phyloP scores from a whole-genome alignment of 2,329 filamentous ascomycete species.

The Talaromyces sp. region DNA sequence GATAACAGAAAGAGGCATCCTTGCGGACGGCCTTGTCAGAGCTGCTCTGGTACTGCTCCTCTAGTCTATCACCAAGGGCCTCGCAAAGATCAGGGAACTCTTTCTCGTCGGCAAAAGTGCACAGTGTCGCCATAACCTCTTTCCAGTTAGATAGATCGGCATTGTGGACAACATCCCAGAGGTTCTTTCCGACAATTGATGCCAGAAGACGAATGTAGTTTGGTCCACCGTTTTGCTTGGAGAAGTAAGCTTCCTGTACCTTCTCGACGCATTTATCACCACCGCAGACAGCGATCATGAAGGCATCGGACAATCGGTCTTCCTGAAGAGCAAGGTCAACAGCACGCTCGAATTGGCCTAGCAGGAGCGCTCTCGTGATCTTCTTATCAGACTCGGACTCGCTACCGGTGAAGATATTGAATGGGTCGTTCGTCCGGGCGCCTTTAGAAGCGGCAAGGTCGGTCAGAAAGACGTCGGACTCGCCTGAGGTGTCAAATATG shows the following conservation, averaged over 20 bases:
- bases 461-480: slow-evolving; percentile 80
- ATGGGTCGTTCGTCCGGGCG: slow-evolving; percentile 88
- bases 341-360: slow-evolving; percentile 86
- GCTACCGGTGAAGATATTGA: slow-evolving; percentile 78
- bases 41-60: slow-evolving; percentile 57
- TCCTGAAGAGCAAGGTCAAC: slow-evolving; percentile 84
- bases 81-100: slow-evolving; percentile 96
- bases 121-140: slow-evolving; percentile 91
- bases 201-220: slow-evolving; percentile 88
- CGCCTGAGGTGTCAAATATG: slow-evolving; percentile 70
- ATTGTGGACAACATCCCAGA: slow-evolving; percentile 98
- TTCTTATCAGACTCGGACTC: slow-evolving; percentile 78
- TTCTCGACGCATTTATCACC: slow-evolving; percentile 91
- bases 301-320: slow-evolving; percentile 87
- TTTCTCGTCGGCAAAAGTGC: slow-evolving; percentile 84
- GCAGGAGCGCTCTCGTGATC: slow-evolving; percentile 81
- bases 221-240: slow-evolving; percentile 72
- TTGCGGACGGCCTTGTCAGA: slow-evolving; percentile 60
- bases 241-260: slow-evolving; percentile 85
- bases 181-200: slow-evolving; percentile 90
- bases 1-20: slow-evolving; percentile 93
- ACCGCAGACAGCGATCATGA: slow-evolving; percentile 96
- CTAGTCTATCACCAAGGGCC: slow-evolving; percentile 82
- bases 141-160: slow-evolving; percentile 92
- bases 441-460: slow-evolving; percentile 82